phyloP scores from a whole-genome alignment of 345 rosid genomes.

The Lepidium aucheri region DNA sequence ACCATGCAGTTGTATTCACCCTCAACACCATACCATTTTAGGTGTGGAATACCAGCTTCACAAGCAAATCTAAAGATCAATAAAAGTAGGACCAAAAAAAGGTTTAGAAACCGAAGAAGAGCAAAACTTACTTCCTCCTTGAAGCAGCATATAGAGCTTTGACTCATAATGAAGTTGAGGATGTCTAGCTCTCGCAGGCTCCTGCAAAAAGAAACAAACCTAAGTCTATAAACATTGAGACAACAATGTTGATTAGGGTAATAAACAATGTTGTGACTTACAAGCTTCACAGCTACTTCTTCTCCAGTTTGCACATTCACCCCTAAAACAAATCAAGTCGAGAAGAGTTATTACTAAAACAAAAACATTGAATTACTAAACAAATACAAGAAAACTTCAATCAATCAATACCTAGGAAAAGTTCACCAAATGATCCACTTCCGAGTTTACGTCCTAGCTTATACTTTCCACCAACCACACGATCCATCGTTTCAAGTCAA shows the following conservation, averaged over 20 bases:
- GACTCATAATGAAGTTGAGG: slow-evolving; percentile 92
- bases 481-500: slow-evolving; percentile 40
- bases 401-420: slow-evolving; percentile 55
- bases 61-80: not conserved
- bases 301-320: slow-evolving; percentile 84
- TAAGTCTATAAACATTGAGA: not conserved
- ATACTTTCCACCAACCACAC: slow-evolving; percentile 84
- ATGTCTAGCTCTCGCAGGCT: slow-evolving; percentile 79
- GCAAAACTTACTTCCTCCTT: slow-evolving; percentile 71
- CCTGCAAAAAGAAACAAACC: slow-evolving; percentile 28
- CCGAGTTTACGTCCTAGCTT: slow-evolving; percentile 95
- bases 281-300: slow-evolving; percentile 93
- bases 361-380: not conserved
- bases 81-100: not conserved
- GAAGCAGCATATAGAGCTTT: slow-evolving; percentile 82
- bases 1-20: slow-evolving; percentile 79
- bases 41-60: slow-evolving; percentile 83
- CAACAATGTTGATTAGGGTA: not conserved
- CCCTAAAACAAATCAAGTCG: slow-evolving; percentile 31
- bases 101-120: not conserved
- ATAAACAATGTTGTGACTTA: slow-evolving; percentile 22
- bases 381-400: not conserved
- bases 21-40: slow-evolving; percentile 91
- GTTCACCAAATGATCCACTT: slow-evolving; percentile 97
- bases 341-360: not conserved